Base-by-base conservation (phyloP, 768 basidiomycete genomes). In the Tylopilus sp. region DNA sequence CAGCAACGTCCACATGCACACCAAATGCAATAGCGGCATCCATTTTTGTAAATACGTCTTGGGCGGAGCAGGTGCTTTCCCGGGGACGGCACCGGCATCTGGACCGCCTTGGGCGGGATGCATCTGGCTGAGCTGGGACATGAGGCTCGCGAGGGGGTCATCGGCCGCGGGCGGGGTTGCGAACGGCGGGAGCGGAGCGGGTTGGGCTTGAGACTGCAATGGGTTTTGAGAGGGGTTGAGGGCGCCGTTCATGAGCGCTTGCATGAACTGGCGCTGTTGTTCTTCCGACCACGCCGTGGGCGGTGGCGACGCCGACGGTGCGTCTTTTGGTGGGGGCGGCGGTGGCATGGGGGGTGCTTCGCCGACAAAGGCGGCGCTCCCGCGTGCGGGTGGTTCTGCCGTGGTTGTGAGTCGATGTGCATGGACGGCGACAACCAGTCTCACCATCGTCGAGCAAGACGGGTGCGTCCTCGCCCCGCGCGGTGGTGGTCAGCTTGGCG, bases 401-500 rank as follows among this genome's bases (percentile, higher is more conserved):
- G 22, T n/a, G 9, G n/a, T n/a, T 13, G 22, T 47, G 17, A 50
- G 48, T 36, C 15, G 23, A 17, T 15, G 9, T 23, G 25, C 13
- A 18, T 4, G 13, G 10, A 17, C 31, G 33, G n/a, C 12, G 44
- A n/a, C 31, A 48, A 28, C n/a, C n/a, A n/a, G 1, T 6, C 48
- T 55, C 13, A 63, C 83, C 79, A 48, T 79, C 72, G 58, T 76
- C 77, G 47, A 77, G 65, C 60, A 78, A 83, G 11, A 74, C 73
- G 4, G 81, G 72, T 9, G 76, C 80, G 50, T 89, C 86, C 44
- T 87, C 86, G 36, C 82, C 81, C 20, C 89, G 79, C 31, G 86
- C 79, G 3, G 84, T 85, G 3, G 84, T 85, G 4, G 90, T 89
- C 40, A 92, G 78, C 61, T 83, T 90, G 26, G 86, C 83, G 39